phyloP scores from a whole-genome alignment of 306 rosid genomes.

The Ziziphus jujuba region DNA sequence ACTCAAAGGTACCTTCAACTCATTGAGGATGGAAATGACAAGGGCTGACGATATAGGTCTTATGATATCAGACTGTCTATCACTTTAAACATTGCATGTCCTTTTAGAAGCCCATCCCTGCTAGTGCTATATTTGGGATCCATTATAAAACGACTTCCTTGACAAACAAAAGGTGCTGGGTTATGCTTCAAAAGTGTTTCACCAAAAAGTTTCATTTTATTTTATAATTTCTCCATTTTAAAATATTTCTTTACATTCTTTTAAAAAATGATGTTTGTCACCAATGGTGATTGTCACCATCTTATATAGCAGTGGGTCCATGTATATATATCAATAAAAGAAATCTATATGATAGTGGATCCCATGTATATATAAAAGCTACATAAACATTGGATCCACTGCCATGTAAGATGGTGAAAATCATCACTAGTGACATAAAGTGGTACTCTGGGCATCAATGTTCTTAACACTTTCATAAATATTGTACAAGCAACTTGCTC shows the following conservation, averaged over 20 bases:
- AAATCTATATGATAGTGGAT: too few relatives aligned
- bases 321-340: too few relatives aligned
- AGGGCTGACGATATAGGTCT: neutral
- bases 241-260: neutral
- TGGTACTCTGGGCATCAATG: neutral
- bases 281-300: too few relatives aligned
- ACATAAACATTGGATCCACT: too few relatives aligned
- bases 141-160: too few relatives aligned
- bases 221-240: too few relatives aligned
- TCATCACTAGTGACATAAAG: too few relatives aligned
- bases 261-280: too few relatives aligned
- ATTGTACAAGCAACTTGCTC: slow-evolving; percentile 20
- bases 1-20: neutral
- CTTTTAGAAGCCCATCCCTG: neutral
- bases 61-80: slow-evolving; percentile 17
- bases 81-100: slow-evolving; percentile 1
- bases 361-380: too few relatives aligned
- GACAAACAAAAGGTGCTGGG: neutral
- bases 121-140: neutral
- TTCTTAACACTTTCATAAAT: slow-evolving; percentile 6
- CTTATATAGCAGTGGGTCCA: too few relatives aligned
- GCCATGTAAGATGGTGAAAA: too few relatives aligned
- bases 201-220: too few relatives aligned
- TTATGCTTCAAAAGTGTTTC: slow-evolving; percentile 5
- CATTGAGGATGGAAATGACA: neutral